Evolutionary conservation across 352 stramenopile genomes (phyloP).

Genomic region (Phytophthora niederhauseri): DNA sequence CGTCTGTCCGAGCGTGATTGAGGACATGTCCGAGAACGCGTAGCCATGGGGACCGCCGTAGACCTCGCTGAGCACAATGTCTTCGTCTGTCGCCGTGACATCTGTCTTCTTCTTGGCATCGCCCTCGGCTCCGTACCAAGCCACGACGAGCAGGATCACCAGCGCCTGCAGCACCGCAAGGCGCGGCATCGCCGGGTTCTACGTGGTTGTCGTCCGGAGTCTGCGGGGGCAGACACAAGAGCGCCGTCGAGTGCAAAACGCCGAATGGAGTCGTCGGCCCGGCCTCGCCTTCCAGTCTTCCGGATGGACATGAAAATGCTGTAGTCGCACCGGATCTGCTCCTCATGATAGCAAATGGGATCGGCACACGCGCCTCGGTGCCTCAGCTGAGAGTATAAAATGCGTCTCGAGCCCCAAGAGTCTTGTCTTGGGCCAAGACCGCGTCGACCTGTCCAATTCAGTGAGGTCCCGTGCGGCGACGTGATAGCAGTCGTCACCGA

Average conservation of each 20-base stretch:
- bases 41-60: slow-evolving; percentile 18
- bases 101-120: background rate
- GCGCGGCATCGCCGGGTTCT: slow-evolving; percentile 16
- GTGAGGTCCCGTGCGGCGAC: no score
- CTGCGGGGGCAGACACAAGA: background rate
- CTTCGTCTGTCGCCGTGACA: slow-evolving; percentile 6
- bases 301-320: background rate
- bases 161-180: slow-evolving; percentile 3
- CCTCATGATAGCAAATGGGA: slow-evolving; percentile 5
- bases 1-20: slow-evolving; percentile 22
- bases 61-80: slow-evolving; percentile 25
- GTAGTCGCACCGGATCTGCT: slow-evolving; percentile 4
- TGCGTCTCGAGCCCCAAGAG: no score
- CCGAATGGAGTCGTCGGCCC: background rate
- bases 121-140: background rate
- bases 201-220: background rate
- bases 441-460: no score
- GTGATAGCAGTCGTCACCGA: no score
- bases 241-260: background rate
- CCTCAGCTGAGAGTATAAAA: no score
- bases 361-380: background rate
- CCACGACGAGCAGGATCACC: slow-evolving; percentile 1
- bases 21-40: slow-evolving; percentile 31
- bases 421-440: no score
- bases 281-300: background rate